Conservation (phyloP, 116 monocot species). For the Thalassia testudinum region DNA sequence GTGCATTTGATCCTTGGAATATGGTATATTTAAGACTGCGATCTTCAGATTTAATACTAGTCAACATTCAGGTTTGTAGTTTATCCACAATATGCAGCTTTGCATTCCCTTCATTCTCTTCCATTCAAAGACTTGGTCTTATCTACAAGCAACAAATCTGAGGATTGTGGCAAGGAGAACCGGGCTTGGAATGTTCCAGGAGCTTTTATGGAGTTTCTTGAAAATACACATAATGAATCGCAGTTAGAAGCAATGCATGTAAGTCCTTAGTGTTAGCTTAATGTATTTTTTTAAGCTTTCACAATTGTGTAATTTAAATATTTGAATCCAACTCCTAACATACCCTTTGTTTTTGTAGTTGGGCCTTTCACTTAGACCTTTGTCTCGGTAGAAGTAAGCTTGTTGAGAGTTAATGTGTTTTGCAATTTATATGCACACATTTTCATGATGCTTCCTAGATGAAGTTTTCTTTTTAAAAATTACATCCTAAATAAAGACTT, state of each 20-base stretch:
- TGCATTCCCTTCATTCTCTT: conserved; percentile 65
- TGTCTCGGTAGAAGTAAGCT: conserved; percentile 72
- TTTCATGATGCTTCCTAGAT: too few species aligned
- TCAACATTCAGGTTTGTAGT: conserved; percentile 55
- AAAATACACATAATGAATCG: conserved; percentile 69
- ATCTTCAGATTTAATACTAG: too few species aligned
- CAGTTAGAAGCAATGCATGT: conserved; percentile 83
- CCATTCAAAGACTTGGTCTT: conserved; percentile 92
- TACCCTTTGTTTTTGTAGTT: conserved; percentile 31
- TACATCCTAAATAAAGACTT: too few species aligned
- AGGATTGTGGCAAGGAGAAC: conserved; percentile 21
- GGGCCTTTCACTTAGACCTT: conserved; percentile 78
- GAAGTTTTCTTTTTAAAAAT: too few species aligned
- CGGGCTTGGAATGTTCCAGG: conserved; percentile 68
- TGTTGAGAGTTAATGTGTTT: too few species aligned
- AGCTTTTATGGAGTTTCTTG: conserved; percentile 72
- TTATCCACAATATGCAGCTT: conserved; percentile 81
- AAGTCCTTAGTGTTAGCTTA: conserved; percentile 7
- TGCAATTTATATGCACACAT: too few species aligned
- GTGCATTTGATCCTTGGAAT: too few species aligned
- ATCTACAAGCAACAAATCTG: conserved; percentile 39
- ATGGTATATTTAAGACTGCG: too few species aligned
- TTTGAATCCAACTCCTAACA: not conserved
- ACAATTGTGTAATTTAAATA: not conserved
- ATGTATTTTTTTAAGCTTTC: not conserved